Evolutionary conservation across 148 eudicot genomes (phyloP).

Genomic region (Amaranthus cruentus): DNA sequence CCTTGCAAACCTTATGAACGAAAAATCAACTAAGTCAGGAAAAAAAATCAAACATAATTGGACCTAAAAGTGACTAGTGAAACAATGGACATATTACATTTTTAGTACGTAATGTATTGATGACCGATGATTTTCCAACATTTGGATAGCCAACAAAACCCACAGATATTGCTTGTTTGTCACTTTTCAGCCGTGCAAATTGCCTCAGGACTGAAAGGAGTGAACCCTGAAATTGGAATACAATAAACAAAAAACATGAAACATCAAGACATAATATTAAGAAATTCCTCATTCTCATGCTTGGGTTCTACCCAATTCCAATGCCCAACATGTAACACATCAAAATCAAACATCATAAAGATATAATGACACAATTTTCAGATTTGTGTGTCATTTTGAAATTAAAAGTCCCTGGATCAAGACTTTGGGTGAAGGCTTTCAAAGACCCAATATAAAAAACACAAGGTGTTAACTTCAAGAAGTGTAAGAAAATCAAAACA

Average conservation of each 20-base stretch:
- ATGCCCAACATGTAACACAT: neutral
- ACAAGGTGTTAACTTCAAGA: neutral
- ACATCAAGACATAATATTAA: neutral
- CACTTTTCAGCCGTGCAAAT: slow-evolving; percentile 78
- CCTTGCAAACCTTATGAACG: slow-evolving; percentile 67
- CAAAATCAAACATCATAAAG: neutral
- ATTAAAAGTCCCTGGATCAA: neutral
- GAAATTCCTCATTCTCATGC: neutral
- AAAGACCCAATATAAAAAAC: neutral
- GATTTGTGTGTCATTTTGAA: neutral
- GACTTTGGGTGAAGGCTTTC: neutral
- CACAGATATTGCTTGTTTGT: slow-evolving; percentile 86
- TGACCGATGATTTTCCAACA: slow-evolving; percentile 95
- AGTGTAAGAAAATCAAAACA: neutral
- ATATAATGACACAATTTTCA: neutral
- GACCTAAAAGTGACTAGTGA: neutral
- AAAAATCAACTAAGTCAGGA: neutral
- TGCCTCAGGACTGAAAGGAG: slow-evolving; percentile 85
- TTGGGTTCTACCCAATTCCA: neutral
- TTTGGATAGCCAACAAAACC: slow-evolving; percentile 97
- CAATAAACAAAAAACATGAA: neutral
- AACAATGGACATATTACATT: slow-evolving; percentile 42
- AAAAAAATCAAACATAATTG: neutral
- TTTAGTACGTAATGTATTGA: slow-evolving; percentile 80
- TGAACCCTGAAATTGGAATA: slow-evolving; percentile 50